Evolutionary conservation across 225 moss, liverwort and hornwort genomes (phyloP).

Genomic region (Climacium dendroides): DNA sequence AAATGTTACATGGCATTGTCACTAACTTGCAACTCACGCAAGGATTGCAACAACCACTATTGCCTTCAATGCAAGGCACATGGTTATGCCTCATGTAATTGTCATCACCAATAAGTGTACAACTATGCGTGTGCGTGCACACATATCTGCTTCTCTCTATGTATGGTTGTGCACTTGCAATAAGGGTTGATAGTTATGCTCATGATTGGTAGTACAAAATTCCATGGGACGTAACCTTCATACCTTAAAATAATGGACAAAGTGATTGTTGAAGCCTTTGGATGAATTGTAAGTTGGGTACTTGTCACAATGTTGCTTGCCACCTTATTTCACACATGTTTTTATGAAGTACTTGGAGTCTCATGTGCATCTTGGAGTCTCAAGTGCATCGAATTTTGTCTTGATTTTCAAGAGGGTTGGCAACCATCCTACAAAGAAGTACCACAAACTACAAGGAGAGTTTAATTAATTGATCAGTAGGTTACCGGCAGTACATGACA

Average conservation of each 20-base stretch:
- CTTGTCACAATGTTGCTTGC: not conserved
- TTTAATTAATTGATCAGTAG: not conserved
- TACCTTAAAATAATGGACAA: not conserved
- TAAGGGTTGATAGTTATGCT: not conserved
- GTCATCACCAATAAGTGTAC: fast-evolving
- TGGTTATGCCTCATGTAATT: not conserved
- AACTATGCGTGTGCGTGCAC: no score
- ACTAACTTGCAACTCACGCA: not conserved
- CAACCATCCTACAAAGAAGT: not conserved
- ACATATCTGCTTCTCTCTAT: no score
- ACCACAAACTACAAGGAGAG: not conserved
- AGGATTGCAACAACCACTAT: not conserved
- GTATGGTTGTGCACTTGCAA: fast-evolving
- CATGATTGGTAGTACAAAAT: not conserved
- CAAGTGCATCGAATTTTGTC: not conserved
- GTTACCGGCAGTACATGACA: not conserved
- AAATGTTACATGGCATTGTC: no score
- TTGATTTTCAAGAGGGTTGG: fast-evolving
- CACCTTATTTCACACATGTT: no score
- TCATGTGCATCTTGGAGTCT: not conserved
- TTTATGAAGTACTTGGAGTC: not conserved
- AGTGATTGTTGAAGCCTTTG: not conserved
- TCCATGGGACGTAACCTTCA: fast-evolving
- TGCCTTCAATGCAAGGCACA: not conserved
- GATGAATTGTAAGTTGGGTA: not conserved